Conservation (phyloP, 2,329 filamentous ascomycete genomes). For the Xylaria polymorpha region DNA sequence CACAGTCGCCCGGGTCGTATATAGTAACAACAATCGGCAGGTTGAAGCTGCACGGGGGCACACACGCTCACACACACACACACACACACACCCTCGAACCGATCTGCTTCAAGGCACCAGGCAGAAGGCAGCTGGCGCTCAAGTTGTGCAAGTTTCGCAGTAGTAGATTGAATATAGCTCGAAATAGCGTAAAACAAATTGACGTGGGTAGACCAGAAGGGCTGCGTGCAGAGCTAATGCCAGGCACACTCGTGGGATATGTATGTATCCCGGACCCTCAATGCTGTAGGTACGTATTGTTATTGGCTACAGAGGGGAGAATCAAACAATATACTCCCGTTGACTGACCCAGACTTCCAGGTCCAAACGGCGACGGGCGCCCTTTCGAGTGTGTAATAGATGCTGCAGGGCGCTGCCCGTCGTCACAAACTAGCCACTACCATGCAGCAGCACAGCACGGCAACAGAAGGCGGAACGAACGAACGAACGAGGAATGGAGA, state of each 20-base stretch:
- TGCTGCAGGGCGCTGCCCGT: neutral
- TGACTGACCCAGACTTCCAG: neutral
- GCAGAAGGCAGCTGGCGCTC: slow-evolving; percentile 7
- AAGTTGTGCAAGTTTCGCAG: neutral
- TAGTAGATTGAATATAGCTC: neutral
- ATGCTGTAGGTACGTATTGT: slow-evolving; percentile 6
- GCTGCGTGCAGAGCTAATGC: slow-evolving; percentile 25
- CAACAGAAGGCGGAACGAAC: neutral
- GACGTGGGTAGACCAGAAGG: slow-evolving; percentile 1
- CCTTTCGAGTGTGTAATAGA: slow-evolving; percentile 1
- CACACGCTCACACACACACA: neutral
- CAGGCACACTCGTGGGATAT: slow-evolving; percentile 24
- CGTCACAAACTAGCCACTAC: slow-evolving; percentile 17
- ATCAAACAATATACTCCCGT: slow-evolving; percentile 8
- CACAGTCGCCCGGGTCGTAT: slow-evolving; percentile 29
- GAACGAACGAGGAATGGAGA: slow-evolving; percentile 8
- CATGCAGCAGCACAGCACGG: slow-evolving; percentile 9
- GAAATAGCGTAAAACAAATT: neutral
- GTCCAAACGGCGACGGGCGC: slow-evolving; percentile 10
- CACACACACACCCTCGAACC: slow-evolving; percentile 4
- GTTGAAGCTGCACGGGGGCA: slow-evolving; percentile 25
- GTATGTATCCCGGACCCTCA: slow-evolving; percentile 16
- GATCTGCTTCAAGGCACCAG: slow-evolving; percentile 15
- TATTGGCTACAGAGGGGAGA: slow-evolving; percentile 8
- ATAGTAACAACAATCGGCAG: slow-evolving; percentile 22